Conservation (phyloP, 441 rosid genomes). For the Erysimum pusillum region DNA sequence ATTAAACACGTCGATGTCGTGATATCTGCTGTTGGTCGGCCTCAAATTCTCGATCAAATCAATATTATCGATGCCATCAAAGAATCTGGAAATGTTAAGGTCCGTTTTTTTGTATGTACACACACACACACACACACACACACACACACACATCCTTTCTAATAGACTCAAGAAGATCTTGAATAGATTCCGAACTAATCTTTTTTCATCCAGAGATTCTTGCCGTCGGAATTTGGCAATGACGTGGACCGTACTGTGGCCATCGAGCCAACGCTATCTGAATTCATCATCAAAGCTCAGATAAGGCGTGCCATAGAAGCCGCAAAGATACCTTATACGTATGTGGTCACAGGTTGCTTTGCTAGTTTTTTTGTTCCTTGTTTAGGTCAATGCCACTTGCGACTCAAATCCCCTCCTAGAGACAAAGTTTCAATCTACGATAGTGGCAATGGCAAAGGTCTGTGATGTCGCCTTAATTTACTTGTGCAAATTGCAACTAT, state of each 20-base stretch:
- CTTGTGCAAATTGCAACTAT: neutral
- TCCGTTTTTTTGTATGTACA: neutral
- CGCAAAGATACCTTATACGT: slow-evolving; percentile 62
- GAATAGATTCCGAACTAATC: neutral
- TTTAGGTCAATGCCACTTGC: slow-evolving; percentile 50
- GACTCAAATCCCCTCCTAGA: slow-evolving; percentile 52
- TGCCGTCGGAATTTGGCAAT: slow-evolving; percentile 71
- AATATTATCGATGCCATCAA: slow-evolving; percentile 65
- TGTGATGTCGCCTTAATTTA: neutral
- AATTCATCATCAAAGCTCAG: slow-evolving; percentile 55
- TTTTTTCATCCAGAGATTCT: slow-evolving; percentile 54
- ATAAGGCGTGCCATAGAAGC: slow-evolving; percentile 66
- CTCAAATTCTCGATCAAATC: slow-evolving; percentile 56
- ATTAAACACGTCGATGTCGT: slow-evolving; percentile 67
- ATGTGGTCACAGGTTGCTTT: slow-evolving; percentile 56
- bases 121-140: neutral
- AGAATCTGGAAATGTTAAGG: slow-evolving; percentile 69
- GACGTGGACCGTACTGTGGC: slow-evolving; percentile 63
- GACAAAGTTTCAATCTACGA: slow-evolving; percentile 53
- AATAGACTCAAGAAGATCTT: neutral
- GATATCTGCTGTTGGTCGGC: slow-evolving; percentile 59
- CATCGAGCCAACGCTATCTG: slow-evolving; percentile 54
- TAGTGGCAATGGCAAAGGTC: slow-evolving; percentile 58
- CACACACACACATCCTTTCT: neutral
- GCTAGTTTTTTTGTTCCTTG: slow-evolving; percentile 48